Evolutionary conservation across 1,284 basidiomycete species (phyloP).

Genomic region (Rhodotorula sp.): DNA sequence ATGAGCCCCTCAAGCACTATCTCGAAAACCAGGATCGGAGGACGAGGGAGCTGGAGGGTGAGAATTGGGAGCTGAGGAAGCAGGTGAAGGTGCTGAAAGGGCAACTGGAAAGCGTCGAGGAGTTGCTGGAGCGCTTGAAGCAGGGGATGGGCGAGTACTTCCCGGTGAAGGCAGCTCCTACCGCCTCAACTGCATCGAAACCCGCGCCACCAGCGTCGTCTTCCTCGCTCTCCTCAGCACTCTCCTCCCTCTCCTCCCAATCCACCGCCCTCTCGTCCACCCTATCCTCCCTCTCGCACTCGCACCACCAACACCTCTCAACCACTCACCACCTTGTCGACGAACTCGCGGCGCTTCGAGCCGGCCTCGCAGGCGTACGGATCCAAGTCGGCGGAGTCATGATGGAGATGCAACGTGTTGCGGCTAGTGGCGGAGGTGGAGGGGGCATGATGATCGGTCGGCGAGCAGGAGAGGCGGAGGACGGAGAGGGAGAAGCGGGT

Average conservation of each 20-base stretch:
- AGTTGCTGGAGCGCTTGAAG: not conserved
- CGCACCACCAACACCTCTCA: slow-evolving; percentile 10
- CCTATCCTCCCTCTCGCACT: slow-evolving; percentile 18
- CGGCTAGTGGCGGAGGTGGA: not conserved
- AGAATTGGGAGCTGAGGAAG: slow-evolving; percentile 23
- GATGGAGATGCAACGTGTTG: not conserved
- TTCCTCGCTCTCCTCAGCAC: not conserved
- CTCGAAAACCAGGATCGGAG: slow-evolving; percentile 13
- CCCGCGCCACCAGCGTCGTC: not conserved
- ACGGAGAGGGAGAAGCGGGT: no score
- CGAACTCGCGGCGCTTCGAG: slow-evolving; percentile 12
- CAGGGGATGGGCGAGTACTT: slow-evolving; percentile 5
- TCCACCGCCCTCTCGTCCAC: slow-evolving; percentile 7
- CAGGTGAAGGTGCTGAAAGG: not conserved
- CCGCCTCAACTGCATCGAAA: not conserved
- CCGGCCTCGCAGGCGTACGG: not conserved
- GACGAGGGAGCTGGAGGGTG: slow-evolving; percentile 21
- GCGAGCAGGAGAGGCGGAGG: not conserved
- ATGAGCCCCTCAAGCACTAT: slow-evolving; percentile 29
- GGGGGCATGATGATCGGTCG: not conserved
- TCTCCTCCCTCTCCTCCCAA: slow-evolving; percentile 5
- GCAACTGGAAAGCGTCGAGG: not conserved
- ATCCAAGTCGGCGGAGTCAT: not conserved
- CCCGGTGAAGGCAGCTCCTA: not conserved
- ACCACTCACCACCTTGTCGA: slow-evolving; percentile 18